Base-by-base conservation (phyloP, 164 flowering plant genomes). In the Paratinospora sagittata region DNA sequence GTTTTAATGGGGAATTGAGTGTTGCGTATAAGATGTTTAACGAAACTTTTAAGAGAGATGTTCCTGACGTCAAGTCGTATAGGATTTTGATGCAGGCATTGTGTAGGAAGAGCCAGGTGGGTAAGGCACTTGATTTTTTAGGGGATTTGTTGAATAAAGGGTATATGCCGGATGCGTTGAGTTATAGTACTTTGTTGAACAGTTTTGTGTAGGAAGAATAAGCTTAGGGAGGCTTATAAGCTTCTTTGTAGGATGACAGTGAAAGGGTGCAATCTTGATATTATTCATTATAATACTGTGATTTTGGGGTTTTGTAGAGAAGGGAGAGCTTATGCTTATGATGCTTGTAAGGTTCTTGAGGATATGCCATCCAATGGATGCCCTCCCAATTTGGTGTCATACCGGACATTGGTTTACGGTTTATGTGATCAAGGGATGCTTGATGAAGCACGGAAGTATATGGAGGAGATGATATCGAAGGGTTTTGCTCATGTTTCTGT, bases 151-250 rank as follows among this genome's bases (percentile, higher is more conserved):
- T 91, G 82, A 91, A 91, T 70, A 94, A 90, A 73, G 98, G n/a
- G 16, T 89, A 79, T 78, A 90, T 94, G n/a, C 96, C 96, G 0
- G 98, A 94, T 80, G 55, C 86, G 2, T 79, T 87, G 79, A 90
- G 84, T 72, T 94, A 91, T 37, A 87, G 89, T 3, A 82, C 94
- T 8, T 71, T 94, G 77, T 79, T 94, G 84, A 94, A 94, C 77
- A 86, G 93, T n/a, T 78, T 82, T 94, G 85, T 94, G 98, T 67
- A 86, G 98, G n/a, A n/a, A n/a, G n/a, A n/a, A n/a, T n/a, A n/a
- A n/a, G n/a, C n/a, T n/a, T n/a, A n/a, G n/a, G n/a, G 95, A 94
- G 89, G 98, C 98, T 0, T 94, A 91, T 72, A 94, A 92, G 86
- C 87, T 91, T 79, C 89, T 91, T n/a, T 94, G 95, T 72, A 82